Evolutionary conservation across 495 filamentous ascomycete species (phyloP).

Genomic region (Neurospora sp.): DNA sequence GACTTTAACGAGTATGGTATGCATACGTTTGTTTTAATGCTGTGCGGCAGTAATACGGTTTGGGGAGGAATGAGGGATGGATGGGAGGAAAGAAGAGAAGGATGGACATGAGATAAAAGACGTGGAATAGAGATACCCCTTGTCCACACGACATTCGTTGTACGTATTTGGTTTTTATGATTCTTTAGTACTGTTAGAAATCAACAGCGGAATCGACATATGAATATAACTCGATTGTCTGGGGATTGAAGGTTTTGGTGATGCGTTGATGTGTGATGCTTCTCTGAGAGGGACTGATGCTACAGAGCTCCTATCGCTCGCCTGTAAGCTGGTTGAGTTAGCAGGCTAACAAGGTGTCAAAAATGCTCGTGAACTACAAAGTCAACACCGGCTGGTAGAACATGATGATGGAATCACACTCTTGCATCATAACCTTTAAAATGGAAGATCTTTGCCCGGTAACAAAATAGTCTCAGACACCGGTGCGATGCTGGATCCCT

Average conservation of each 20-base stretch:
- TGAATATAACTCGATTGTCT: neutral
- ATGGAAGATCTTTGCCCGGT: neutral
- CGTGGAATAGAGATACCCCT: neutral
- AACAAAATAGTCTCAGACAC: neutral
- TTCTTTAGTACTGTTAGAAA: neutral
- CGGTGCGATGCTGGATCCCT: too few relatives aligned
- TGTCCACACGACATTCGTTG: neutral
- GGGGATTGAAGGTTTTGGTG: neutral
- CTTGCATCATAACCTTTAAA: neutral
- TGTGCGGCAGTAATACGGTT: neutral
- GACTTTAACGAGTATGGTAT: neutral
- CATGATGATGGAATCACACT: neutral
- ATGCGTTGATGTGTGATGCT: neutral
- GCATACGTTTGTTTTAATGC: neutral
- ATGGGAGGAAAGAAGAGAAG: neutral
- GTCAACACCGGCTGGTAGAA: neutral
- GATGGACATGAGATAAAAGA: neutral
- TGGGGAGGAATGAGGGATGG: neutral
- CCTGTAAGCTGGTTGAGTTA: neutral
- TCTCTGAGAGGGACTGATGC: neutral
- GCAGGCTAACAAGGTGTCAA: neutral
- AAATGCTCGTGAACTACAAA: neutral
- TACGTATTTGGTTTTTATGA: neutral
- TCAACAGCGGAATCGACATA: neutral
- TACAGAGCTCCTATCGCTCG: neutral